Evolutionary conservation across 2,329 filamentous ascomycete species (phyloP).

Genomic region (Colletotrichum coccodes): DNA sequence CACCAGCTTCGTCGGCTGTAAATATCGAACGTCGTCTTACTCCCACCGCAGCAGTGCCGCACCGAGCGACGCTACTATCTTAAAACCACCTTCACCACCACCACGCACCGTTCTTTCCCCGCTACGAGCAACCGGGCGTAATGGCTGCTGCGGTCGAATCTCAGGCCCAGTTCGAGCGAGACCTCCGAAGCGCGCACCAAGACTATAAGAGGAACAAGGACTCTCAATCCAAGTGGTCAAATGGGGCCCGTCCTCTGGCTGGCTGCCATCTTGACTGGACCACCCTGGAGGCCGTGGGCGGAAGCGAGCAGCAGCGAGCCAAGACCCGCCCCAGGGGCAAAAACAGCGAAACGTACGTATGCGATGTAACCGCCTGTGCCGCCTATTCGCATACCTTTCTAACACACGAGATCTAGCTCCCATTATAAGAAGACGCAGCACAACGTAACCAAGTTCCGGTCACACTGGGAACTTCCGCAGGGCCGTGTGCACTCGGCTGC

Average conservation of each 20-base stretch:
- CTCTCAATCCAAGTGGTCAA: slow-evolving; percentile 52
- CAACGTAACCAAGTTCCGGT: slow-evolving; percentile 51
- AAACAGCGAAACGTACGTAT: slow-evolving; percentile 45
- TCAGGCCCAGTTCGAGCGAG: slow-evolving; percentile 43
- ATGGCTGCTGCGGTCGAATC: slow-evolving; percentile 40
- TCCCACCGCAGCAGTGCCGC: background rate
- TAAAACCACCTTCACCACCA: background rate
- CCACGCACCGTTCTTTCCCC: background rate
- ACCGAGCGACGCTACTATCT: background rate
- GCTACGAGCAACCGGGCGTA: background rate
- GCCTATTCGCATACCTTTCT: background rate
- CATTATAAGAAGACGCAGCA: slow-evolving; percentile 36
- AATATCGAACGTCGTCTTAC: background rate
- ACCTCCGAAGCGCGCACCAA: slow-evolving; percentile 54
- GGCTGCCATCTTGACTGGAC: slow-evolving; percentile 37
- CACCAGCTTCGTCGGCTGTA: background rate
- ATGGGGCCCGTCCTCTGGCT: slow-evolving; percentile 44
- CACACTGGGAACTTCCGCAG: slow-evolving; percentile 37
- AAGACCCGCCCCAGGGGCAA: slow-evolving; percentile 48
- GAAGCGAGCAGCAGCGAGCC: slow-evolving; percentile 42
- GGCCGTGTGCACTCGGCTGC: slow-evolving; percentile 45
- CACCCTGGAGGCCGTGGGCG: slow-evolving; percentile 33
- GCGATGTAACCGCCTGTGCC: background rate
- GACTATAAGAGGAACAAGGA: slow-evolving; percentile 57
- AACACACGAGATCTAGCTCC: slow-evolving; percentile 3